Percentiles rank a stretch among this genome's conserved stretches.
Evolutionary conservation across 352 stramenopile genomes (phyloP).

Genomic region (Blastocystis sp.): DNA sequence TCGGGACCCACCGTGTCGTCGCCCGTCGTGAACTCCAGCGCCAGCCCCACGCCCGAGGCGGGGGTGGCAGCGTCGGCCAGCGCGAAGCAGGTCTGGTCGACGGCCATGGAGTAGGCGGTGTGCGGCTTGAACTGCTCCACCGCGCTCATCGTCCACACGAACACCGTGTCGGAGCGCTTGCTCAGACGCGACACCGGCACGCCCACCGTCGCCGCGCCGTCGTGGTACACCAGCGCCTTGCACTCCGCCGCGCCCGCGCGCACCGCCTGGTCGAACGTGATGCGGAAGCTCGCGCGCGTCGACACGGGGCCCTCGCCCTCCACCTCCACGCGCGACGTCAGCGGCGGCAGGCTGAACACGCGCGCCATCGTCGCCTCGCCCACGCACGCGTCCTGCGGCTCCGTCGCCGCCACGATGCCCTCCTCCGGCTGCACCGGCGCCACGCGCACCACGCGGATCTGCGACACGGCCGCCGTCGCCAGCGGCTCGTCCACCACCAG

Average conservation of each 20-base stretch:
- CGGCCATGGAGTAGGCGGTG: background rate
- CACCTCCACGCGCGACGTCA: background rate
- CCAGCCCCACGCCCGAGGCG: background rate
- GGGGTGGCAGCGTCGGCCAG: background rate
- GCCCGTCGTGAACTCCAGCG: background rate
- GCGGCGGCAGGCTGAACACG: conserved; percentile 9
- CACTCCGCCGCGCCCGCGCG: background rate
- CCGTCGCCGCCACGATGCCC: background rate
- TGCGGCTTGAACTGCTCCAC: background rate
- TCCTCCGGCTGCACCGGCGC: conserved; percentile 1
- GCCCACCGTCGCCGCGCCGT: background rate
- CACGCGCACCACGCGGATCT: conserved; percentile 12
- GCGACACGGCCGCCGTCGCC: background rate
- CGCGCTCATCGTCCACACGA: background rate
- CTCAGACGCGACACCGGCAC: background rate
- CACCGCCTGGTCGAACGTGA: conserved; percentile 38
- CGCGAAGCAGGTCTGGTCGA: conserved; percentile 47
- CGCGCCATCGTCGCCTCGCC: background rate
- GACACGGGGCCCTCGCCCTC: background rate
- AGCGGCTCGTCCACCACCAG: conserved; percentile 35
- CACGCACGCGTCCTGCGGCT: background rate
- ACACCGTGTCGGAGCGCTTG: background rate
- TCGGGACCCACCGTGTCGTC: conserved; percentile 12
- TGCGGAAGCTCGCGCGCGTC: background rate
- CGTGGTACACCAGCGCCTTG: conserved; percentile 15